A percentile compares a stretch with the other conserved stretches of the same genome.
These are phyloP conservation scores for Grosmannia serpens DNA, from an alignment of 2,329 filamentous ascomycete species.

Conservation along the genomic window DNA sequence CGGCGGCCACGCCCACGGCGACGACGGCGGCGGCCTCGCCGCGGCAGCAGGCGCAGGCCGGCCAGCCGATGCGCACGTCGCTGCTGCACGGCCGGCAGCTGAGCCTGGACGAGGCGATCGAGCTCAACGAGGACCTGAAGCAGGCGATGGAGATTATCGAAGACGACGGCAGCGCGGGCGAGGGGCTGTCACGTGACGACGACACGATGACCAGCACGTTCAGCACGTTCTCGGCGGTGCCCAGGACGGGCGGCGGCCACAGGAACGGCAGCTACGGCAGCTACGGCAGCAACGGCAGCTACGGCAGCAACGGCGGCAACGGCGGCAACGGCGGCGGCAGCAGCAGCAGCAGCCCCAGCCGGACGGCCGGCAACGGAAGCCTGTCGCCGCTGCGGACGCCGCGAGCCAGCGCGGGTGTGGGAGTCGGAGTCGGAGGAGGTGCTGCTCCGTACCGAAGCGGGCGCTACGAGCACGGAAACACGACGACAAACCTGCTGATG, in stretches of 20 bases:
- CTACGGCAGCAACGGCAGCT: slow-evolving; percentile 19
- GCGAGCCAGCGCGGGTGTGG: slow-evolving; percentile 3
- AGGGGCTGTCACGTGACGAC: slow-evolving; percentile 39
- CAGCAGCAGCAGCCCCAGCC: slow-evolving; percentile 30
- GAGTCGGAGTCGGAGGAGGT: too few relatives aligned
- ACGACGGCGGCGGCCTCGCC: not conserved
- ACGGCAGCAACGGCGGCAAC: slow-evolving; percentile 21
- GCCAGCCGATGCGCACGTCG: slow-evolving; percentile 8
- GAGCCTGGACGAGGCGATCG: slow-evolving; percentile 40
- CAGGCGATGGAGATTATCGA: slow-evolving; percentile 53
- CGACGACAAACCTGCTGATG: slow-evolving; percentile 66
- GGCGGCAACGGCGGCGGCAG: slow-evolving; percentile 19
- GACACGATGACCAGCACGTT: slow-evolving; percentile 72
- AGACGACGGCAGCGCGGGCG: slow-evolving; percentile 30
- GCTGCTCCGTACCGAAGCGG: slow-evolving; percentile 20
- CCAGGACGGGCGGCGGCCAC: slow-evolving; percentile 26
- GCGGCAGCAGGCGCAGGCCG: slow-evolving; percentile 3
- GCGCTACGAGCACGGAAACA: slow-evolving; percentile 45
- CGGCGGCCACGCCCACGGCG: not conserved
- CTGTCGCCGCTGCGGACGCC: slow-evolving; percentile 17
- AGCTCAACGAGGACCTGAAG: slow-evolving; percentile 43
- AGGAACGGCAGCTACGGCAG: slow-evolving; percentile 16
- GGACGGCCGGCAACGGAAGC: slow-evolving; percentile 45
- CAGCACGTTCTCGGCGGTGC: slow-evolving; percentile 81
- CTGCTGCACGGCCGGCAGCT: slow-evolving; percentile 25